Conservation (phyloP, 169 alveolate species). For the Amoebophrya sp. region DNA sequence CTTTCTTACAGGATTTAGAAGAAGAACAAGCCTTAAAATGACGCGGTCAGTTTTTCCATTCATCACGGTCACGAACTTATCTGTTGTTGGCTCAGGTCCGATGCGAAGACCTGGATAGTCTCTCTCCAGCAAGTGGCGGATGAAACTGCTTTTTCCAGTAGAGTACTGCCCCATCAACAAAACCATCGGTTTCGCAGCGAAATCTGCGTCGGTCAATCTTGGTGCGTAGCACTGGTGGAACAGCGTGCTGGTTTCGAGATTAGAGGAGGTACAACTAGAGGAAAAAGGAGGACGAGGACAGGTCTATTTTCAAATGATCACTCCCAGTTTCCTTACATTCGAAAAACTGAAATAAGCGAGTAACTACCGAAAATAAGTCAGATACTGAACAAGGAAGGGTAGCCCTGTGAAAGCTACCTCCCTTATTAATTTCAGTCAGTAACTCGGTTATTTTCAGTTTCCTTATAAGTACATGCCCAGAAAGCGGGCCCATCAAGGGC, state of each 20-base stretch:
- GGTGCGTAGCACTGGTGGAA: constrained; percentile 58
- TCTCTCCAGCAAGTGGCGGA: constrained; percentile 40
- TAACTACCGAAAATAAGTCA: too few relatives aligned
- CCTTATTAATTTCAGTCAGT: too few relatives aligned
- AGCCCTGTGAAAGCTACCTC: too few relatives aligned
- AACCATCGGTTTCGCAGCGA: constrained; percentile 62
- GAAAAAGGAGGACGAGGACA: too few relatives aligned
- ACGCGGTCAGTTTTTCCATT: constrained; percentile 55
- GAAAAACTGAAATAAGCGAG: too few relatives aligned
- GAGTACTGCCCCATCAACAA: constrained; percentile 61
- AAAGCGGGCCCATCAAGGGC: too few relatives aligned
- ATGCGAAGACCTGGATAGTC: constrained; percentile 58
- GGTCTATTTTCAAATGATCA: too few relatives aligned
- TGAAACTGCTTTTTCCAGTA: constrained; percentile 58
- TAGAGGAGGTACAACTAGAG: too few relatives aligned
- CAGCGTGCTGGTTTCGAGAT: constrained; percentile 54
- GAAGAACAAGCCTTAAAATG: constrained; percentile 6
- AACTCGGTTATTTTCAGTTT: too few relatives aligned
- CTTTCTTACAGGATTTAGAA: not conserved
- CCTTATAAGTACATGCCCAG: too few relatives aligned
- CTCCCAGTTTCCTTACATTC: too few relatives aligned
- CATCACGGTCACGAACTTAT: constrained; percentile 62
- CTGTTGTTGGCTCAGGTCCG: constrained; percentile 76
- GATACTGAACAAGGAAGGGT: too few relatives aligned
- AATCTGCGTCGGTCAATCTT: constrained; percentile 57